A percentile compares a stretch with the other conserved stretches of the same genome.
Evolutionary conservation across 768 basidiomycete species (phyloP).

Genomic region (Xerocomellus chrysenteron): DNA sequence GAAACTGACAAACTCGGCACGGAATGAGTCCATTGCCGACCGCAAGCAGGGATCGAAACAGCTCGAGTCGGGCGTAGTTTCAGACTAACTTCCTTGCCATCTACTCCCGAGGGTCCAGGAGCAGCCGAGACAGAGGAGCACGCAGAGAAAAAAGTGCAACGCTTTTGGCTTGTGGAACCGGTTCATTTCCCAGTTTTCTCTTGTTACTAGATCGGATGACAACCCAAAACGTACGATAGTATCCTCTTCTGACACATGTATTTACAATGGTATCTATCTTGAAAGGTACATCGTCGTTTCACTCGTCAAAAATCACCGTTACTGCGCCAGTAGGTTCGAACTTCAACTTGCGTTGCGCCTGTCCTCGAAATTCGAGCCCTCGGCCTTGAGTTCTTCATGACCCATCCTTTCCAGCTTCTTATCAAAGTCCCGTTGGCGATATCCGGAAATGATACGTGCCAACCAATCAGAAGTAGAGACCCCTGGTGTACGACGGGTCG

Average conservation of each 20-base stretch:
- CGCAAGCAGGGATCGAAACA: slow-evolving; percentile 55
- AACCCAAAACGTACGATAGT: not conserved
- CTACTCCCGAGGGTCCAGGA: not conserved
- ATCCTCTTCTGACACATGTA: not conserved
- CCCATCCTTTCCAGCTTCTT: slow-evolving; percentile 90
- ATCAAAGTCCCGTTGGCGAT: slow-evolving; percentile 84
- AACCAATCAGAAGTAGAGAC: slow-evolving; percentile 92
- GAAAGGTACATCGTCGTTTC: not conserved
- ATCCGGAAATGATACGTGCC: slow-evolving; percentile 87
- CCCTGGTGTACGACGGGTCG: slow-evolving; percentile 91
- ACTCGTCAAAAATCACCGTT: not conserved
- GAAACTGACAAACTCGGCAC: slow-evolving; percentile 90
- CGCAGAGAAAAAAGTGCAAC: slow-evolving; percentile 25
- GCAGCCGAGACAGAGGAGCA: slow-evolving; percentile 9
- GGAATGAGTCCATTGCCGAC: slow-evolving; percentile 75
- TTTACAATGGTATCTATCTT: not conserved
- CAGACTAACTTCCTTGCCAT: slow-evolving; percentile 9
- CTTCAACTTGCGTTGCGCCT: slow-evolving; percentile 4
- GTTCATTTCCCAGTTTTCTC: not conserved
- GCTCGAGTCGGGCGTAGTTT: slow-evolving; percentile 24
- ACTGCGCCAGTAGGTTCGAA: not conserved
- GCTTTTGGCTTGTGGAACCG: not conserved
- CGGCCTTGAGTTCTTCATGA: slow-evolving; percentile 63
- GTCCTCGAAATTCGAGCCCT: slow-evolving; percentile 37
- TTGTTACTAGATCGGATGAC: not conserved